phyloP scores from a whole-genome alignment of 352 stramenopile species.

The Globisporangium acanthophoron region DNA sequence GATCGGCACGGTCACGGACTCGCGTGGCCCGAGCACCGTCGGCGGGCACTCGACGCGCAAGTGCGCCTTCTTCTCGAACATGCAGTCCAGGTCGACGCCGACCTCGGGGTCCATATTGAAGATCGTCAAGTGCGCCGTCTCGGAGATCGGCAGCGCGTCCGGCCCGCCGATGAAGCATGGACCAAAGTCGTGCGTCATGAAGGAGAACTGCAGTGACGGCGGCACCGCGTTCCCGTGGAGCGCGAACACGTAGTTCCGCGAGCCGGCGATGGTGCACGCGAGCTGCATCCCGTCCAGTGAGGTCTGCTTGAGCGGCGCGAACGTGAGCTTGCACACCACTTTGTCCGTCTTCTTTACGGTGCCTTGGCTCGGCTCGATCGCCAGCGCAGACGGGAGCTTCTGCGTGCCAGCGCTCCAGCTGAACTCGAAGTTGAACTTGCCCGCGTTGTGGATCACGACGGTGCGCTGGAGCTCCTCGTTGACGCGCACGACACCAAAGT shows the following conservation, averaged over 20 bases:
- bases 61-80: conserved; percentile 84
- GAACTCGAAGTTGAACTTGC: conserved; percentile 96
- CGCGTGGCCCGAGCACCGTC: conserved; percentile 73
- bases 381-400: conserved; percentile 35
- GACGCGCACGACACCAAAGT: conserved; percentile 87
- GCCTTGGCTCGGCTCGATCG: conserved; percentile 68
- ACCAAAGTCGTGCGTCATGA: conserved; percentile 89
- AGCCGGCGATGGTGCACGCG: conserved; percentile 83
- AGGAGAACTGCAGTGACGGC: conserved; percentile 88
- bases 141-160: conserved; percentile 45
- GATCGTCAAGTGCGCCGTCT: conserved; percentile 59
- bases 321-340: conserved; percentile 60
- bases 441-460: conserved; percentile 86
- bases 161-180: conserved; percentile 88
- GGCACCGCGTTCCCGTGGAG: conserved; percentile 73
- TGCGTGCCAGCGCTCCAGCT: conserved; percentile 45
- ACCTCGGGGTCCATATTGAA: conserved; percentile 86
- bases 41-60: conserved; percentile 84
- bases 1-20: conserved; percentile 75
- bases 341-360: conserved; percentile 89
- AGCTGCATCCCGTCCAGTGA: conserved; percentile 67
- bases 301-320: conserved; percentile 69
- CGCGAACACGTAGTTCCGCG: conserved; percentile 72
- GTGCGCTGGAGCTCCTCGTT: conserved; percentile 67
- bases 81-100: conserved; percentile 84